phyloP scores from a whole-genome alignment of 306 rosid genomes.

The Cucurbita maxima region DNA sequence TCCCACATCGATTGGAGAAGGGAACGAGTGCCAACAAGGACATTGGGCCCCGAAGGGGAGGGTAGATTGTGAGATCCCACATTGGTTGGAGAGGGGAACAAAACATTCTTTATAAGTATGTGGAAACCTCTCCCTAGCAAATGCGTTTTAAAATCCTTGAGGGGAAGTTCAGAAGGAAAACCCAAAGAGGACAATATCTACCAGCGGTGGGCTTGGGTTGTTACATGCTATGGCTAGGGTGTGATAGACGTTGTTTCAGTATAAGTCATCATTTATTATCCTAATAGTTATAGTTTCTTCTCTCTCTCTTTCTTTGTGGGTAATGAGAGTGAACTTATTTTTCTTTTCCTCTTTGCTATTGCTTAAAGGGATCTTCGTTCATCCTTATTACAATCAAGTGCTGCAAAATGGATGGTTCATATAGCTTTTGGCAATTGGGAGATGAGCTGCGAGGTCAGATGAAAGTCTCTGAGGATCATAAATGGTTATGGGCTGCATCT shows the following conservation, averaged over 20 bases:
- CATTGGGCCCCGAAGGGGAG: too few relatives aligned
- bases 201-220: too few relatives aligned
- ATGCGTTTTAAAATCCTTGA: too few relatives aligned
- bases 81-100: too few relatives aligned
- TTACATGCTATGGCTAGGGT: too few relatives aligned
- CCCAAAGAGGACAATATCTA: too few relatives aligned
- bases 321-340: background rate
- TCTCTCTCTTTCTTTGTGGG: background rate
- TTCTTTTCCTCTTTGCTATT: background rate
- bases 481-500: conserved; percentile 84
- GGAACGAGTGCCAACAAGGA: too few relatives aligned
- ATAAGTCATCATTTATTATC: background rate
- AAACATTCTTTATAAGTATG: too few relatives aligned
- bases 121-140: too few relatives aligned
- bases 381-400: conserved; percentile 13
- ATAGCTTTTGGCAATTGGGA: conserved; percentile 92
- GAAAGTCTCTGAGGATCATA: conserved; percentile 82
- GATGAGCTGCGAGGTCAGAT: conserved; percentile 96
- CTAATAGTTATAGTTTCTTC: background rate
- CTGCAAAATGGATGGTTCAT: conserved; percentile 58
- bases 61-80: too few relatives aligned
- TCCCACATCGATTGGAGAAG: too few relatives aligned
- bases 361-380: background rate
- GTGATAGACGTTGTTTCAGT: background rate
- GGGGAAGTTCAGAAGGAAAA: too few relatives aligned